Base-by-base conservation (phyloP, 352 stramenopile genomes). In the Globisporangium lucens region DNA sequence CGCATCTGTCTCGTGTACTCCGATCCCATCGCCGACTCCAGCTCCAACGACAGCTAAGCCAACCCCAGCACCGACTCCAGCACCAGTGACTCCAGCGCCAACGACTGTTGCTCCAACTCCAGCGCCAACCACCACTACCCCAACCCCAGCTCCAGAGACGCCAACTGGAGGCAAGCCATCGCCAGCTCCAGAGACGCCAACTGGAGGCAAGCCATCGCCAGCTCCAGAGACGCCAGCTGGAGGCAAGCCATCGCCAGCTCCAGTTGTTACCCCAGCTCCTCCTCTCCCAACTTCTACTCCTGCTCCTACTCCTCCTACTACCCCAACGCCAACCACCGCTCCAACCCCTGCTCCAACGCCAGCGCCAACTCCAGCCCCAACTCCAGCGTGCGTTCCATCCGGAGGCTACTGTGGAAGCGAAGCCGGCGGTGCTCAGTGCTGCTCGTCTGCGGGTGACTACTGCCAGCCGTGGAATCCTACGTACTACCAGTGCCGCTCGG, bases 401-500 rank as follows among this genome's bases (percentile, higher is more conserved):
- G 36, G 36, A 17, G 36, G 9, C 10, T 15, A 43, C 9, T 43
- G 36, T 15, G 36, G 52, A 41, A 61, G 13, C 56, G 64, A 43
- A 61, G 43, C 60, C 68, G 60, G 15, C 33, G 60, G 17, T 20
- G 51, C 27, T 5, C 3, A 20, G 22, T 56, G 51, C 51, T 56
- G 51, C 10, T 6, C 51, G 5, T 56, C 51, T 0, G 51, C 51
- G 3, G 52, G 12, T 13, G 53, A 68, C 29, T 75, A 73, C 68
- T 77, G 74, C 56, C 68, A 77, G 62, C 71, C 70, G 52, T 73
- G 74, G 68, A 55, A 74, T 43, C 49, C 55, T 0, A 43, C 55
- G 12, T 77, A 71, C 57, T 80, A 80, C 66, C 72, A 78, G 69
- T 78, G 72, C 10, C 51, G 51, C 29, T 33, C 29, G 2, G 29